Evolutionary conservation across 768 basidiomycete genomes (phyloP), one percentile per base, ranked within the genome.

Genomic region (Kwoniella dejecticola): DNA sequence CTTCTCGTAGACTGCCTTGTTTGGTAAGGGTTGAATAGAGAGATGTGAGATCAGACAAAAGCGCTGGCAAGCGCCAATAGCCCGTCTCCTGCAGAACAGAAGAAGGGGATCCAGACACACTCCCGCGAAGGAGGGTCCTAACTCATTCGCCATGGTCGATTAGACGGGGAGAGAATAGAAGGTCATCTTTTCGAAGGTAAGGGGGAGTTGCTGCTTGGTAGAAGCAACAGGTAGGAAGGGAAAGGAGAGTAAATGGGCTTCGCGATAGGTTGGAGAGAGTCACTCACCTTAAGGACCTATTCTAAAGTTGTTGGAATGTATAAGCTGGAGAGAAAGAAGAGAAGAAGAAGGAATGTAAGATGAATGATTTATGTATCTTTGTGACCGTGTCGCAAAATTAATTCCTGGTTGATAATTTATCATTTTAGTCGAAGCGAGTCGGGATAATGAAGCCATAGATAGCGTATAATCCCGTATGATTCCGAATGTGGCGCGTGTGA

Each of bases 61-160:
- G 74, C 76, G 76, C 77, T 78, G 77, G 77, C 77, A 78, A 77
- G 76, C 76, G 77, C 77, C 66, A 73, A 67, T 60, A 75, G 69
- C 73, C 64, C 75, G 66, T 47, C 65, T 60, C 44, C 42, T 26
- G 27, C 38, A 17, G 42, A 56, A 55, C 48, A 54, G 54, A 62
- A 48, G 68, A 55, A 70, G 67, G 64, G 71, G 71, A 63, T 71
- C 70, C 69, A 66, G 71, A 64, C 67, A 69, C 30, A 50, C 68
- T 67, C 74, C 77, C 67, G 75, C 75, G 75, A 77, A 77, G 75
- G 71, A 64, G 52, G 62, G 62, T 67, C 69, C 74, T 77, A 62
- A 62, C 77, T 78, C 77, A 66, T 78, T 78, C 77, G 74, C 67
- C 77, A 78, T 78, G 77, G 77, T 78, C 77, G 77, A 70, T 78